A percentile compares a stretch with the other conserved stretches of the same genome.
Conservation (phyloP, 495 filamentous ascomycete species). For the Aspergillus baeticus region DNA sequence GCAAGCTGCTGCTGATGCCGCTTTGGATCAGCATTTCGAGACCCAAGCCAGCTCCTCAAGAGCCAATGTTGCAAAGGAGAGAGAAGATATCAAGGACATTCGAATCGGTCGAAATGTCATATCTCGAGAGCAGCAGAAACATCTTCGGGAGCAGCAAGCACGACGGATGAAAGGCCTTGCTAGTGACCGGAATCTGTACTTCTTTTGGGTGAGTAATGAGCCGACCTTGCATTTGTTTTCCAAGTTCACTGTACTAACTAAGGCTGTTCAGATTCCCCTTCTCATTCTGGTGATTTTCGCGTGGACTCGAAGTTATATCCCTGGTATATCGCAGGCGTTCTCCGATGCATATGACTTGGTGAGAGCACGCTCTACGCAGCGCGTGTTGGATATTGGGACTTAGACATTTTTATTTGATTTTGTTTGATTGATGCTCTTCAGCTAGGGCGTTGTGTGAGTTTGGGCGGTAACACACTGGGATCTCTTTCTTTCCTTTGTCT, state of each 20-base stretch:
- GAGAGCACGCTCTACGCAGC: constrained; percentile 42
- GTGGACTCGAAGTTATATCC: constrained; percentile 62
- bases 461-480: constrained; percentile 23
- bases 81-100: constrained; percentile 42
- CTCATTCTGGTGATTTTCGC: constrained; percentile 62
- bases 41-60: constrained; percentile 48
- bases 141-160: constrained; percentile 68
- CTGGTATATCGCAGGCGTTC: constrained; percentile 49
- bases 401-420: constrained; percentile 22
- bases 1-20: constrained; percentile 61
- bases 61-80: constrained; percentile 39
- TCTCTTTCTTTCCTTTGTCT: constrained; percentile 20
- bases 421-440: constrained; percentile 21
- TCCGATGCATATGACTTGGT: constrained; percentile 46
- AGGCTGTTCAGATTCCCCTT: constrained; percentile 38
- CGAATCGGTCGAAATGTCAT: constrained; percentile 46
- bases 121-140: constrained; percentile 72
- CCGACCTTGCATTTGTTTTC: not conserved
- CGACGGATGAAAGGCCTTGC: constrained; percentile 71
- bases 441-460: constrained; percentile 23
- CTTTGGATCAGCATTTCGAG: constrained; percentile 67
- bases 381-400: constrained; percentile 36
- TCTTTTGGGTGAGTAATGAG: constrained; percentile 71
- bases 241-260: constrained; percentile 21
- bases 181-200: constrained; percentile 77